Evolutionary conservation across 2,329 filamentous ascomycete species (phyloP), one percentile per base, ranked within the genome.

Genomic region (Gnomoniopsis sp.): DNA sequence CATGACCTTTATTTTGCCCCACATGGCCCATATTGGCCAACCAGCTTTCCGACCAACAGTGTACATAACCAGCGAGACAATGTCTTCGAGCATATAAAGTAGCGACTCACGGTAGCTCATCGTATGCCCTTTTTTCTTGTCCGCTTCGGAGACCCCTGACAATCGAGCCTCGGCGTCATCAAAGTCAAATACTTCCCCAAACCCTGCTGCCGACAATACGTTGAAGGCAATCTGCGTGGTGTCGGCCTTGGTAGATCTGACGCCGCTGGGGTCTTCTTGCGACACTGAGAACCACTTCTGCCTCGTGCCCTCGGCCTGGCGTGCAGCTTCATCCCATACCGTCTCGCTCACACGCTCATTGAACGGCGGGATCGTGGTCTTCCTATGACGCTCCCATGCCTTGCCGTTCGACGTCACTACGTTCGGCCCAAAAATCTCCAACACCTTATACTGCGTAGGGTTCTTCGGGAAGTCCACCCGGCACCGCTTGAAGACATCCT

Each of bases 201-300:
- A 55, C 6, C 52, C 52, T 7, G 52, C 52, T 10, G 44, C 36
- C 43, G 43, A 48, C 26, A 55, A 26, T 12, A 55, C 52, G 11
- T 55, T 55, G 30, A 55, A 55, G 14, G 52, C 52, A 30, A 55
- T 48, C 6, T 43, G 43, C 26, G 52, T 55, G 19, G 52, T 48
- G 19, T 55, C 52, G 26, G 38, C 43, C 43, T 48, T 41, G 8
- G 52, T 55, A 2, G 52, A 48, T 43, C 30, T 22, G 43, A 55
- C 52, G 17, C 15, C 30, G 17, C 33, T 46, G 8, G 26, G 30
- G 6, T n/a, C 43, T 12, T 44, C 36, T 17, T 19, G 14, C 4
- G 43, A 19, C n/a, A 11, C 43, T 8, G 10, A 2, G 26, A 55
- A 17, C 52, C 52, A 55, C 14, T 23, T 6, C 43, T 14, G 2